These are phyloP conservation scores for Eucalyptus albens DNA, from an alignment of 345 rosid genomes.

Conservation along the genomic window DNA sequence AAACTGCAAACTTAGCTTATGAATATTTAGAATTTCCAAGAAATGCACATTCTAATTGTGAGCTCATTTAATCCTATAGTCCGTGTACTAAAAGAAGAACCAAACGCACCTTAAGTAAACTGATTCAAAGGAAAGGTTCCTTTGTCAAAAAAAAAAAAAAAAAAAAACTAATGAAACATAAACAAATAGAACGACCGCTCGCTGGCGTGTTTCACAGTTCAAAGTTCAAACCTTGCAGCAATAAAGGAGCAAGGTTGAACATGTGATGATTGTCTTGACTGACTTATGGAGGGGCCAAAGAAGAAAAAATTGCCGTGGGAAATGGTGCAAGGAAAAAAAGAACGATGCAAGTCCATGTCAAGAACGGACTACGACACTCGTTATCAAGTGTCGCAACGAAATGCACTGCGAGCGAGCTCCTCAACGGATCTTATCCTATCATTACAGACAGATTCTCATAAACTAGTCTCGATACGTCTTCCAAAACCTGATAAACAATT, in stretches of 20 bases:
- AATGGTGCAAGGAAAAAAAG: background rate
- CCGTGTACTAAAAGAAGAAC: too few species aligned
- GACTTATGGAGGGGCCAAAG: background rate
- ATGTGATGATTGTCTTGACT: background rate
- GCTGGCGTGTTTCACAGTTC: background rate
- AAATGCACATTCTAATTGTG: too few species aligned
- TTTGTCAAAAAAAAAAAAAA: background rate
- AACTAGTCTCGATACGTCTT: background rate
- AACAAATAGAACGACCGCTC: background rate
- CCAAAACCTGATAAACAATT: background rate
- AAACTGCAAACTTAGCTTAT: too few species aligned
- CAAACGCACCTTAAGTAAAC: background rate
- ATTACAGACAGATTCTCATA: background rate
- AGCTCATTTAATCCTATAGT: too few species aligned
- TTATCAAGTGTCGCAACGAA: background rate
- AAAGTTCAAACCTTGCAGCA: background rate
- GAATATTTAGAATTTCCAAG: too few species aligned
- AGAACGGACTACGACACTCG: background rate
- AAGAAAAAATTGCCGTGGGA: background rate
- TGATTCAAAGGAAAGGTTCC: background rate
- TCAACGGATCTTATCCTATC: background rate
- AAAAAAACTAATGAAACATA: background rate
- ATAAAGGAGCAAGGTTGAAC: background rate
- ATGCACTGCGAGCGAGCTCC: background rate
- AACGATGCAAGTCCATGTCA: background rate